phyloP scores from a whole-genome alignment of 495 filamentous ascomycete species.

The Halenospora varia region DNA sequence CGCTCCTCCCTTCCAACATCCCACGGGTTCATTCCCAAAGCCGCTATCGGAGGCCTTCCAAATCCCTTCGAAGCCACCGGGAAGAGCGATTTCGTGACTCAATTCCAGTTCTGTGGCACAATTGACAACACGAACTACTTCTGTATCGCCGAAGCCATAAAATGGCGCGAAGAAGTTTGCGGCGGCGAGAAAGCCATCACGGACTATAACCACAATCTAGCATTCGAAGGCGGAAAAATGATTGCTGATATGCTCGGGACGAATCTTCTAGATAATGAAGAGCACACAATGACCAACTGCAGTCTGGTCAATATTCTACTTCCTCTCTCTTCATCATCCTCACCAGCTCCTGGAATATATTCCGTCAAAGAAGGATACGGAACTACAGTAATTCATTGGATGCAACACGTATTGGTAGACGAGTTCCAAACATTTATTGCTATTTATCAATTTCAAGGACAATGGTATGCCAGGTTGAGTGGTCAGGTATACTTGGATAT shows the following conservation, averaged over 20 bases:
- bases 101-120: conserved; percentile 78
- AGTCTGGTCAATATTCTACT: conserved; percentile 69
- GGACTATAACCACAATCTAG: conserved; percentile 52
- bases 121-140: conserved; percentile 66
- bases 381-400: conserved; percentile 45
- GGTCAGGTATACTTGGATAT: conserved; percentile 77
- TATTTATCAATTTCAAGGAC: conserved; percentile 52
- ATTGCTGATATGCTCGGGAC: conserved; percentile 65
- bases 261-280: conserved; percentile 60
- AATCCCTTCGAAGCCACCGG: conserved; percentile 42
- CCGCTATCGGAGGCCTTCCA: conserved; percentile 6
- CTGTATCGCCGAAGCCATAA: conserved; percentile 64
- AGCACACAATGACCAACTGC: conserved; percentile 38
- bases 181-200: conserved; percentile 72
- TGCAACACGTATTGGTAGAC: conserved; percentile 47
- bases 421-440: conserved; percentile 70
- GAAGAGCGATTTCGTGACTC: conserved; percentile 57
- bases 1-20: conserved; percentile 72
- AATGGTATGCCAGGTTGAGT: conserved; percentile 68
- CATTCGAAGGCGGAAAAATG: conserved; percentile 51
- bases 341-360: conserved; percentile 11
- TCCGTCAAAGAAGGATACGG: conserved; percentile 19
- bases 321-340: conserved; percentile 46
- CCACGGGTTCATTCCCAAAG: conserved; percentile 45
- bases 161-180: conserved; percentile 60